Conservation (phyloP, 2,329 filamentous ascomycete genomes). For the Bimuria novae-zelandiae region DNA sequence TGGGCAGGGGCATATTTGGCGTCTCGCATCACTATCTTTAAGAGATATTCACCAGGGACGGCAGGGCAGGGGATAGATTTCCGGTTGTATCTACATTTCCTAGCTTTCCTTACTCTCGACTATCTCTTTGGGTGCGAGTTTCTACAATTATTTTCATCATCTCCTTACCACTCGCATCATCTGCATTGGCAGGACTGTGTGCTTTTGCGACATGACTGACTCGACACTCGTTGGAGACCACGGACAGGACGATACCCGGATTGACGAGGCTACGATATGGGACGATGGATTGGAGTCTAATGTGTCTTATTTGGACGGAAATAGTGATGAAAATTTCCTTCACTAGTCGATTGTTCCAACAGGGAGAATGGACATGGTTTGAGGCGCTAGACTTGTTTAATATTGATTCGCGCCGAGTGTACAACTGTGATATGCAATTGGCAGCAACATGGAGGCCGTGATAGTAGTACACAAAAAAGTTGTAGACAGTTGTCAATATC, state of each 20-base stretch:
- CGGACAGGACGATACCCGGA: not conserved
- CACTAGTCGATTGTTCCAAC: too few species aligned
- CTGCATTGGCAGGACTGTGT: conserved; percentile 5
- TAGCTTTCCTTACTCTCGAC: conserved; percentile 7
- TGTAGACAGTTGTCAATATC: too few species aligned
- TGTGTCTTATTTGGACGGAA: too few species aligned
- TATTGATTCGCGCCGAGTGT: too few species aligned
- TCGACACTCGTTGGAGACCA: not conserved
- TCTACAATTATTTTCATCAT: conserved; percentile 7
- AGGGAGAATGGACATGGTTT: too few species aligned
- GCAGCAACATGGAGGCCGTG: too few species aligned
- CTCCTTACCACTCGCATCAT: conserved; percentile 5
- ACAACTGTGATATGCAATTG: too few species aligned
- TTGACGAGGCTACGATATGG: not conserved
- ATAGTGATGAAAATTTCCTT: too few species aligned
- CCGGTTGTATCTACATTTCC: conserved; percentile 16
- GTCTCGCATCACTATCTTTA: conserved; percentile 11
- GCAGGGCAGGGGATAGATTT: conserved; percentile 15
- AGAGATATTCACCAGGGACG: conserved; percentile 1
- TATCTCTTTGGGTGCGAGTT: conserved; percentile 10
- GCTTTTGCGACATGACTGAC: conserved; percentile 7
- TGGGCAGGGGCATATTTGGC: conserved; percentile 6
- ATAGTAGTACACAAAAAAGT: too few species aligned
- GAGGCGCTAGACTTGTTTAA: too few species aligned
- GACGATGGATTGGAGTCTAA: not conserved